Base-by-base conservation (phyloP, 2,329 filamentous ascomycete species). In the Alternaria sp. region DNA sequence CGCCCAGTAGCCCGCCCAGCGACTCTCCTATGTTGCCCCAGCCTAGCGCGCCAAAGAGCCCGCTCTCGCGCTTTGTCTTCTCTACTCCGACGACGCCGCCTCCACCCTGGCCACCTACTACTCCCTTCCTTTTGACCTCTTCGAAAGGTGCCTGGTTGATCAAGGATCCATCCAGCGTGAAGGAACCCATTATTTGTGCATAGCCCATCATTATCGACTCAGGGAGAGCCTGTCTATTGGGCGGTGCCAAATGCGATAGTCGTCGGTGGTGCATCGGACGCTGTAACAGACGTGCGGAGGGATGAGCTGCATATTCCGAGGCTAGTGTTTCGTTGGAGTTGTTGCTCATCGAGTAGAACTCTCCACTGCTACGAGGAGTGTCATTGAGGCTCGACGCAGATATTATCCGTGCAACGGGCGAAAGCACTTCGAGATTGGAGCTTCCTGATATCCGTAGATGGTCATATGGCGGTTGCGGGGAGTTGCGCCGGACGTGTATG, bases 171-270 rank as follows among this genome's bases (percentile, higher is more conserved):
- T 99, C 95, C 7, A 99, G 81, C 0, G 89, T 93, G 70, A 99
- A 99, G 0, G 92, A 94, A 4, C 95, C 95, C 78, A 93, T 92
- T 3, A 98, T 88, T 71, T 99, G 95, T 3, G 92, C 94, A 79
- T 97, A 99, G 0, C 94, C 95, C 95, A 99, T 99, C 89, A 99
- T 96, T 55, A 99, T 81, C 1, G 90, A 90, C 76, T 98, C 94
- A 0, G 92, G 89, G 83, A 72, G 69, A 64, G 70, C 73, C 27
- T 70, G 70, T n/a, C 59, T 66, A 7, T 61, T 69, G 1, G 71
- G 66, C 0, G 63, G 81, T 80, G 60, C 71, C 50, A 78, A 59
- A 40, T 76, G 74, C 25, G 76, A 77, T 7, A 63, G 48, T 41
- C 65, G 71, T 41, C 75, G 70, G 49, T 75, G 74, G 54, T 78